A percentile compares a stretch with the other conserved stretches of the same genome.
phyloP scores from a whole-genome alignment of 805 yeast species.

The Jamesozyma spencerorum region DNA sequence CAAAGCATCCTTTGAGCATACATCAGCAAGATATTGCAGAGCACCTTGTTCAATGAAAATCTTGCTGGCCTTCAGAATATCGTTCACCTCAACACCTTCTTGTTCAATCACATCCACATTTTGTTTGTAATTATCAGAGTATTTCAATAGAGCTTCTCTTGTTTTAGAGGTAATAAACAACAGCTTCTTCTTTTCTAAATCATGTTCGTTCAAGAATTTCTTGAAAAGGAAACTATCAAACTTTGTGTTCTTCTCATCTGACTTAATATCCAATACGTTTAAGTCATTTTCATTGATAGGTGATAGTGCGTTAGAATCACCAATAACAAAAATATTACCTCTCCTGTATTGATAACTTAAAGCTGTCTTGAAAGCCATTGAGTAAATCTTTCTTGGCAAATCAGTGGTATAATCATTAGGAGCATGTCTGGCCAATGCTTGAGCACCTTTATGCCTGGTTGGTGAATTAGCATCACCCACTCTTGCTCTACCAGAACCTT shows the following conservation, averaged over 20 bases:
- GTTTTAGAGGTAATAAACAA: slow-evolving; percentile 59
- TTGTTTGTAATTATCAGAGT: slow-evolving; percentile 44
- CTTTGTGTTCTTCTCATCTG: slow-evolving; percentile 1
- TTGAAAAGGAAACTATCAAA: slow-evolving; percentile 27
- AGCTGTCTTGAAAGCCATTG: slow-evolving; percentile 71
- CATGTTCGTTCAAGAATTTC: slow-evolving; percentile 41
- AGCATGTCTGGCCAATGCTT: slow-evolving; percentile 82
- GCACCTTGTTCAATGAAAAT: slow-evolving; percentile 66
- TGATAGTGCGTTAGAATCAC: slow-evolving; percentile 32
- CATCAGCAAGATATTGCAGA: slow-evolving; percentile 48
- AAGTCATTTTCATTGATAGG: slow-evolving; percentile 15
- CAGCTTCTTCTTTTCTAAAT: slow-evolving; percentile 40
- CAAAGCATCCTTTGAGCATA: slow-evolving; percentile 9
- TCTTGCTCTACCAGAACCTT: slow-evolving; percentile 93
- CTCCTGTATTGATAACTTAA: slow-evolving; percentile 69
- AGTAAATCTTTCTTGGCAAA: slow-evolving; percentile 64
- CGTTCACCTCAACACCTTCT: slow-evolving; percentile 77
- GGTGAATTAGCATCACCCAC: slow-evolving; percentile 95
- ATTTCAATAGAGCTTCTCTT: slow-evolving; percentile 50
- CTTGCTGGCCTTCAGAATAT: slow-evolving; percentile 68
- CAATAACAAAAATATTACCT: slow-evolving; percentile 66
- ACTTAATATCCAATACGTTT: slow-evolving; percentile 15
- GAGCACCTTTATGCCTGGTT: slow-evolving; percentile 77
- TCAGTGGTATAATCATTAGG: slow-evolving; percentile 82
- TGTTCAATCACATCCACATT: slow-evolving; percentile 59